Evolutionary conservation across 2,329 filamentous ascomycete species (phyloP).

Genomic region (Beauveria caledonica): DNA sequence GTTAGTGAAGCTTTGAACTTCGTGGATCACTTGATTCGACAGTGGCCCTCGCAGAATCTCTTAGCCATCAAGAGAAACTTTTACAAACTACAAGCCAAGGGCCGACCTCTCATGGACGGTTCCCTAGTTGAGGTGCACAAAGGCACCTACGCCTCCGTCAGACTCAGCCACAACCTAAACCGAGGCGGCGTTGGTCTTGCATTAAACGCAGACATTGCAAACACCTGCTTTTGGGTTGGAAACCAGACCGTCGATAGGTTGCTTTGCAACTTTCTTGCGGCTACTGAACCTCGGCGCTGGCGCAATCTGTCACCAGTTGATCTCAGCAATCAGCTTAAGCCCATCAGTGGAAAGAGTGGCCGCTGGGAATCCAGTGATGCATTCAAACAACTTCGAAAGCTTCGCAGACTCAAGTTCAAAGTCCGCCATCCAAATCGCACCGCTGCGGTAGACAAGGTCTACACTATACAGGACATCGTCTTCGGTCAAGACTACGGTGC

Average conservation of each 20-base stretch:
- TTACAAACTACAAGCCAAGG: constrained; percentile 50
- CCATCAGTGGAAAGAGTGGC: constrained; percentile 21
- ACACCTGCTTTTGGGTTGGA: constrained; percentile 74
- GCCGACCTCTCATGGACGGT: constrained; percentile 46
- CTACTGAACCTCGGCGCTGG: constrained; percentile 22
- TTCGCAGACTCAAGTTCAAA: constrained; percentile 48
- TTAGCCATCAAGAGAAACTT: constrained; percentile 74
- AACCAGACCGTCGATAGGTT: constrained; percentile 31
- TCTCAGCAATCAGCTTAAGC: constrained; percentile 26
- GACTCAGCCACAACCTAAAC: constrained; percentile 52
- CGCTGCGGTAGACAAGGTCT: constrained; percentile 35
- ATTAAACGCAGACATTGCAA: constrained; percentile 85
- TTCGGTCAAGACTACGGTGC: constrained; percentile 36
- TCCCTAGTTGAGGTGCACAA: constrained; percentile 69
- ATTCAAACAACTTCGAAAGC: constrained; percentile 46
- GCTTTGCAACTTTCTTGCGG: constrained; percentile 25
- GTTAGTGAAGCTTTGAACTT: constrained; percentile 82
- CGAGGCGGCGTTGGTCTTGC: constrained; percentile 55
- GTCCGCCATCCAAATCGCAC: constrained; percentile 42
- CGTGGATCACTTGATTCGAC: constrained; percentile 79
- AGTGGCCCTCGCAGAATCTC: constrained; percentile 62
- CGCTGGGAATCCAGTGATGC: constrained; percentile 35
- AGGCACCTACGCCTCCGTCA: constrained; percentile 80
- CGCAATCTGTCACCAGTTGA: constrained; percentile 18
- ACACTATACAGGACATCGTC: constrained; percentile 43